These are phyloP conservation scores for Salix koriyanagi DNA, from an alignment of 345 rosid genomes.

Conservation along the genomic window DNA sequence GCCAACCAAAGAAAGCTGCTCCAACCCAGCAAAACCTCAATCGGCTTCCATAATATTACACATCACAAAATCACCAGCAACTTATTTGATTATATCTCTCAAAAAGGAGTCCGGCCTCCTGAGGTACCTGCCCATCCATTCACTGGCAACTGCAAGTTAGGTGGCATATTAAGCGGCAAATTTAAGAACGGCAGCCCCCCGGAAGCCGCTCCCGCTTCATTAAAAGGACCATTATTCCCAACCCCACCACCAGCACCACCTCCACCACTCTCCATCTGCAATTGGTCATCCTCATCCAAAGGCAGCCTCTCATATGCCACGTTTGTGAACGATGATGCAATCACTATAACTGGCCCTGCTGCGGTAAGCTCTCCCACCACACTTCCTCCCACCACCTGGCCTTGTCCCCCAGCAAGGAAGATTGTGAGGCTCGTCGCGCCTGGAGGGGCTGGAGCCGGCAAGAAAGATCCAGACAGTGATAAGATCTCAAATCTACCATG, in stretches of 20 bases:
- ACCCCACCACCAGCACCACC: constrained; percentile 38
- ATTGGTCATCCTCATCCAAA: constrained; percentile 79
- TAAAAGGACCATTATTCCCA: constrained; percentile 36
- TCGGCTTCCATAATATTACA: neutral
- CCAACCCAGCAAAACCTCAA: neutral
- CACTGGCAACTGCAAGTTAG: constrained; percentile 63
- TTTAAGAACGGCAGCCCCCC: constrained; percentile 88
- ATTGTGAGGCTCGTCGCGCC: constrained; percentile 89
- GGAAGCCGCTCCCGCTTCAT: constrained; percentile 34
- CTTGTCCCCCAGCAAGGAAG: constrained; percentile 82
- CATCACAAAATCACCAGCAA: constrained; percentile 5
- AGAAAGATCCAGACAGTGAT: constrained; percentile 81
- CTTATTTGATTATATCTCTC: constrained; percentile 5
- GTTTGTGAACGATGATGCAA: constrained; percentile 87
- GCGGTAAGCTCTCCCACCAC: constrained; percentile 91
- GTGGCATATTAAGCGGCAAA: constrained; percentile 71
- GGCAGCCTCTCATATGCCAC: constrained; percentile 94
- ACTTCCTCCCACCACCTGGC: constrained; percentile 91
- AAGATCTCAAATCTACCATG: constrained; percentile 93
- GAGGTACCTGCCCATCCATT: constrained; percentile 80
- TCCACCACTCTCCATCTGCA: constrained; percentile 51
- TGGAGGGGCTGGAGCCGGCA: constrained; percentile 95
- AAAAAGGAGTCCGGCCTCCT: constrained; percentile 64
- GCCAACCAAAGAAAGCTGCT: neutral
- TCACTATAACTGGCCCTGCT: constrained; percentile 89